A percentile compares a stretch with the other conserved stretches of the same genome.
phyloP scores from a whole-genome alignment of 1,139 yeast genomes.

The Pichia sp. region DNA sequence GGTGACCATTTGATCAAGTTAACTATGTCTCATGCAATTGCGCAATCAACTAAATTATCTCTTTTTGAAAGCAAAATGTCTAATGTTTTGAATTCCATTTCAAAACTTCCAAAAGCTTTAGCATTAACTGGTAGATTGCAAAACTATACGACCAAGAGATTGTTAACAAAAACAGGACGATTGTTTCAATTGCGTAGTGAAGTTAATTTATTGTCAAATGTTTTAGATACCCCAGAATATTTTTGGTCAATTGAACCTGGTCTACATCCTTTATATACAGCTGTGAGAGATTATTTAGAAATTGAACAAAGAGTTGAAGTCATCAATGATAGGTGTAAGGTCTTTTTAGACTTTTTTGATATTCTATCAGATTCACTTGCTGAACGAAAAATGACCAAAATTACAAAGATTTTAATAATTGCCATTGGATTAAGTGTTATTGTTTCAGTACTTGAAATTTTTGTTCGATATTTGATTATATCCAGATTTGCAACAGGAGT shows the following conservation, averaged over 20 bases:
- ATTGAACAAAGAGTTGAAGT: conserved; percentile 93
- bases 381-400: conserved; percentile 83
- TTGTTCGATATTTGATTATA: conserved; percentile 49
- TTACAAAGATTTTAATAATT: conserved; percentile 84
- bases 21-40: conserved; percentile 93
- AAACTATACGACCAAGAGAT: conserved; percentile 69
- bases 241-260: conserved; percentile 98
- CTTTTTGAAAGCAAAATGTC: conserved; percentile 91
- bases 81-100: conserved; percentile 72
- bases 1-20: conserved; percentile 91
- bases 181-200: conserved; percentile 86
- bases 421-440: conserved; percentile 74
- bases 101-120: conserved; percentile 78
- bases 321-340: conserved; percentile 87
- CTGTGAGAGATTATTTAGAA: conserved; percentile 87
- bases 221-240: conserved; percentile 90
- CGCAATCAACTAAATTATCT: conserved; percentile 89
- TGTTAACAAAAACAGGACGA: conserved; percentile 82
- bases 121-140: conserved; percentile 88
- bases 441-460: conserved; percentile 58
- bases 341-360: conserved; percentile 87
- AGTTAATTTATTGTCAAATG: conserved; percentile 84
- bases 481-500: conserved; percentile 7
- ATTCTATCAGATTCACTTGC: conserved; percentile 92
- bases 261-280: conserved; percentile 82